Conservation (phyloP, 176 grass and related monocot species). For the Bothriochloa decipiens region DNA sequence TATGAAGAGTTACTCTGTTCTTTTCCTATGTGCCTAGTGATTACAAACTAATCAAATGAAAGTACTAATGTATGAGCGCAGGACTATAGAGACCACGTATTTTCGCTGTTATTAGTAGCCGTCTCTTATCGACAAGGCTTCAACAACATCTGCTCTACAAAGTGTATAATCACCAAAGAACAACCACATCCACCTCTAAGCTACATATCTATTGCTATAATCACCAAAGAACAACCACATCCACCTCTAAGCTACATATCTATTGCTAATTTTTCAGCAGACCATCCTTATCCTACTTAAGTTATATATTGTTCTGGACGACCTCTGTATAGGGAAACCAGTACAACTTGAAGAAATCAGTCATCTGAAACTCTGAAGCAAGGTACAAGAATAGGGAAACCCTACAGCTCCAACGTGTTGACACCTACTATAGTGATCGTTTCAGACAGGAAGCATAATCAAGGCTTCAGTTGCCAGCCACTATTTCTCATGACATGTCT, state of each 20-base stretch:
- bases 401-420: neutral
- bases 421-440: neutral
- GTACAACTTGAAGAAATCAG: neutral
- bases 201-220: too few species aligned
- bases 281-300: neutral
- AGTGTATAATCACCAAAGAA: too few species aligned
- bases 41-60: neutral
- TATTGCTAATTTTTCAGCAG: too few species aligned
- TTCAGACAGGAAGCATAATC: neutral
- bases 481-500: neutral
- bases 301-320: too few species aligned
- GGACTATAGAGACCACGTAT: too few species aligned
- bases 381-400: neutral
- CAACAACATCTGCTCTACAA: too few species aligned
- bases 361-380: neutral
- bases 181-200: too few species aligned
- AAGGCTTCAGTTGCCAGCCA: neutral
- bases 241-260: too few species aligned
- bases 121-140: too few species aligned
- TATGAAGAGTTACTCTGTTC: neutral
- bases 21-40: neutral
- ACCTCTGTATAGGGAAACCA: too few species aligned
- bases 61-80: neutral
- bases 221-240: too few species aligned
- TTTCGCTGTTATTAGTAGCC: too few species aligned